Evolutionary conservation across 352 stramenopile species (phyloP).

Genomic region (Pythium apleroticum): DNA sequence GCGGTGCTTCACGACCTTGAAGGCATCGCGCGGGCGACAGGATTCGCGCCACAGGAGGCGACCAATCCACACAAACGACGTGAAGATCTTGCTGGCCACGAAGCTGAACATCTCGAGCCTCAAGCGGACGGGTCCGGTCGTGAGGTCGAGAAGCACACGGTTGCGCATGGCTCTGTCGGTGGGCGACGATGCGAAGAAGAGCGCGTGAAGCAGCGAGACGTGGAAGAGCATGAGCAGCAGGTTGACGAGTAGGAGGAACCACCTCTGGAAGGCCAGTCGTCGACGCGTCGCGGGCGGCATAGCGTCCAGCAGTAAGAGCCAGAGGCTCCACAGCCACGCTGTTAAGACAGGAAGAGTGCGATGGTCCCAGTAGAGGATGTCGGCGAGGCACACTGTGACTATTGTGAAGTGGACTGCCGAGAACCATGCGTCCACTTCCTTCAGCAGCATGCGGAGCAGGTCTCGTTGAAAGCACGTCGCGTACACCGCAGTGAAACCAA

Average conservation of each 20-base stretch:
- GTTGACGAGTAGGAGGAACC: constrained; percentile 6
- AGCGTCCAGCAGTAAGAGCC: constrained; percentile 16
- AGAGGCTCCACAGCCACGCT: constrained; percentile 19
- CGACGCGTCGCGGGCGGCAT: constrained; percentile 5
- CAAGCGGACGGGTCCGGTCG: background rate
- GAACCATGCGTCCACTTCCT: constrained; percentile 20
- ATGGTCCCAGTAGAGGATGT: constrained; percentile 17
- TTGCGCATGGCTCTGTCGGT: background rate
- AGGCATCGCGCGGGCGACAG: constrained; percentile 9
- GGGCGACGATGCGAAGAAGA: constrained; percentile 7
- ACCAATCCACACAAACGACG: constrained; percentile 18
- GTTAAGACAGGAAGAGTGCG: background rate
- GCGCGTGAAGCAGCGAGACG: constrained; percentile 10
- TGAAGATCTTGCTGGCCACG: constrained; percentile 22
- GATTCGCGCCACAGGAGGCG: constrained; percentile 22
- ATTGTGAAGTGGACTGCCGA: constrained; percentile 13
- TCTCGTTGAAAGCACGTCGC: constrained; percentile 11
- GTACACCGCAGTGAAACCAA: constrained; percentile 1
- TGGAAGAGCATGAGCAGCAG: constrained; percentile 15
- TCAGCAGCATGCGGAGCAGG: constrained; percentile 8
- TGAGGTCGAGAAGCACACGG: constrained; percentile 15
- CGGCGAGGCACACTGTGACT: constrained; percentile 2
- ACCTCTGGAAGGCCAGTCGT: constrained; percentile 11
- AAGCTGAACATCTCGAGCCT: constrained; percentile 26
- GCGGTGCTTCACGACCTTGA: constrained; percentile 25